Base-by-base conservation (phyloP, 805 yeast species). In the Pichia insulana region DNA sequence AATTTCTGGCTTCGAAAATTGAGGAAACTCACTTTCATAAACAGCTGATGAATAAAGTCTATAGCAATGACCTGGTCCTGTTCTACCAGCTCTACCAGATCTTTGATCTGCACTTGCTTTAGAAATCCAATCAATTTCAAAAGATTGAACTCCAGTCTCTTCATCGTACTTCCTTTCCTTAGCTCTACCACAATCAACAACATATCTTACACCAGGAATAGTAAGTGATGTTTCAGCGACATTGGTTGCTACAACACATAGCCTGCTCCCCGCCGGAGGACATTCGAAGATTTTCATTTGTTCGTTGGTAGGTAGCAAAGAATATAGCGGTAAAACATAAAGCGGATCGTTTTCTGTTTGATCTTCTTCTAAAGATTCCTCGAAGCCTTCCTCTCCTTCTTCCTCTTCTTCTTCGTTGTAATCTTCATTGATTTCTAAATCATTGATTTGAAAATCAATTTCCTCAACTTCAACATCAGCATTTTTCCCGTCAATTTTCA, bases 31-130 rank as follows among this genome's bases (percentile, higher is more conserved):
- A 48, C 79, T 75, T 57, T 92, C 97, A 59, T 70, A 92, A 7
- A 94, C 83, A 2, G 98, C 98, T 13, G 97, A 89, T 0, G 97
- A 90, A 55, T 71, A 92, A 12, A 92, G 62, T 46, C 98, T 69
- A 59, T 92, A 92, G 59, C 96, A 86, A 56, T 92, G 97, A 45
- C 99, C 99, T 0, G 98, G 97, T 0, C 97, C 98, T 0, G 95
- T 86, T 69, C 96, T 76, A 30, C 96, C 96, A 9, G 96, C 95
- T 66, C 96, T 74, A 49, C 64, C 64, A 16, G 63, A 67, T 66
- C 99, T 74, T 68, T 92, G 99, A 51, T 78, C 92, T 0, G 97
- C 90, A 45, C 95, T 83, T 2, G 99, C 99, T 54, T 92, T 88
- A 37, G 95, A 83, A 4, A 89, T 70, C 97, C 97, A 92, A 42